These are phyloP conservation scores for Aspergillus kassunensis DNA, from an alignment of 495 filamentous ascomycete species.

Conservation along the genomic window DNA sequence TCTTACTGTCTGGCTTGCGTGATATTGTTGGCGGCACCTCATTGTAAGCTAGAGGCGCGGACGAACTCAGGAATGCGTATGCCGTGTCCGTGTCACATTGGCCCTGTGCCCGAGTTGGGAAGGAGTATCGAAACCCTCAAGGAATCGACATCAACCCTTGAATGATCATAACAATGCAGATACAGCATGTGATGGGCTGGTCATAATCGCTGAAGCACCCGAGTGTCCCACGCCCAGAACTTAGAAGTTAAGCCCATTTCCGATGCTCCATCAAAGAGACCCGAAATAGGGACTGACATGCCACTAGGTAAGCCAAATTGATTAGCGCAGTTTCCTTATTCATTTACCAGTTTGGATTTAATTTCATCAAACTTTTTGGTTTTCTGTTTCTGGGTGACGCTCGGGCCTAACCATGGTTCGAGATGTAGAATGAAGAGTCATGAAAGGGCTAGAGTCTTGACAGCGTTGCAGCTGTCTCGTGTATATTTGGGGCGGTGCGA, in stretches of 20 bases:
- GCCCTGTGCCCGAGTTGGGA: neutral
- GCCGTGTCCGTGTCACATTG: conserved; percentile 1
- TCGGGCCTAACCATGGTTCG: conserved; percentile 17
- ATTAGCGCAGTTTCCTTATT: conserved; percentile 13
- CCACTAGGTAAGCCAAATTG: conserved; percentile 25
- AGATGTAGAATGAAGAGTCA: no score
- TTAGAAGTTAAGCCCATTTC: conserved; percentile 10
- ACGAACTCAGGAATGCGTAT: conserved; percentile 2
- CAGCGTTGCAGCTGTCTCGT: neutral
- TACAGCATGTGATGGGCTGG: conserved; percentile 7
- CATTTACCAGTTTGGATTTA: neutral
- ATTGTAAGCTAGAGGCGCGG: conserved; percentile 4
- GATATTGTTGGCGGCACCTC: neutral
- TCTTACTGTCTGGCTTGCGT: neutral
- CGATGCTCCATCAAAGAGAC: conserved; percentile 10
- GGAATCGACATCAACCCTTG: neutral
- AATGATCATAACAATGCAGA: neutral
- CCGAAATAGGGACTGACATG: conserved; percentile 24
- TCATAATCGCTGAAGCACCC: neutral
- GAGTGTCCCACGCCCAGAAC: neutral
- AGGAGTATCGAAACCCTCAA: no score
- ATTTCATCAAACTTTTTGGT: conserved; percentile 3
- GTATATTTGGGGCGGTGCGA: conserved; percentile 6
- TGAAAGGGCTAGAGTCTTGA: neutral
- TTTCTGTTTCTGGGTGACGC: conserved; percentile 14